Conservation (phyloP, 164 flowering plant species). For the Vitis cinerea region DNA sequence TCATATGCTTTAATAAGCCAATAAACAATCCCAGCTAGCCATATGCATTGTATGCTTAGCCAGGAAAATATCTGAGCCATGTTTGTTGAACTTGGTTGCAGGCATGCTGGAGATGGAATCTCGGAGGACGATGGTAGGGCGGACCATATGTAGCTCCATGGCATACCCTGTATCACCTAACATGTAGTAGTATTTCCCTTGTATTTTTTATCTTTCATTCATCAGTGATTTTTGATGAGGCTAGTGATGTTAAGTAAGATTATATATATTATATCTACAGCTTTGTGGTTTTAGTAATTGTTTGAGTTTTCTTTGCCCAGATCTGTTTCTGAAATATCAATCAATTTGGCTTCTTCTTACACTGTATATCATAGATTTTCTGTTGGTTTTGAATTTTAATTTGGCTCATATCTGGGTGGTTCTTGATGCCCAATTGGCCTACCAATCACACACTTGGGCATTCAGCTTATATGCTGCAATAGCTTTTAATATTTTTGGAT, state of each 20-base stretch:
- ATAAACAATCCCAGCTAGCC: no score
- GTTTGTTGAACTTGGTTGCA: slow-evolving; percentile 26
- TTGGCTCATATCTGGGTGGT: no score
- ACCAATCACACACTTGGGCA: no score
- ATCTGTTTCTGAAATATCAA: no score
- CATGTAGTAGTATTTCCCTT: slow-evolving; percentile 15
- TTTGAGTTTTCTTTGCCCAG: slow-evolving; percentile 4
- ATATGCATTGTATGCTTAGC: background rate
- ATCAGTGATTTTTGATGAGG: slow-evolving; percentile 12
- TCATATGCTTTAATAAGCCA: no score
- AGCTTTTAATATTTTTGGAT: no score
- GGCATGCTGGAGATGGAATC: slow-evolving; percentile 67
- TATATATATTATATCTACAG: slow-evolving; percentile 13
- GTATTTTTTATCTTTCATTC: slow-evolving; percentile 10
- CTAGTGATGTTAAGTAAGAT: slow-evolving; percentile 26
- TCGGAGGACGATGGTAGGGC: slow-evolving; percentile 62
- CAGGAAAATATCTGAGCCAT: background rate
- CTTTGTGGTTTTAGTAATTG: slow-evolving; percentile 18
- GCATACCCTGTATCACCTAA: slow-evolving; percentile 6
- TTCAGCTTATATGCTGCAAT: no score
- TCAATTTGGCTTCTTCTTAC: no score
- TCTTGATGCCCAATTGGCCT: no score
- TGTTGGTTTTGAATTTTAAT: no score
- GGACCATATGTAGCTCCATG: slow-evolving; percentile 47
- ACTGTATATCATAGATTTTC: no score